phyloP scores from a whole-genome alignment of 495 filamentous ascomycete genomes.

The Penicillium subrubescens region DNA sequence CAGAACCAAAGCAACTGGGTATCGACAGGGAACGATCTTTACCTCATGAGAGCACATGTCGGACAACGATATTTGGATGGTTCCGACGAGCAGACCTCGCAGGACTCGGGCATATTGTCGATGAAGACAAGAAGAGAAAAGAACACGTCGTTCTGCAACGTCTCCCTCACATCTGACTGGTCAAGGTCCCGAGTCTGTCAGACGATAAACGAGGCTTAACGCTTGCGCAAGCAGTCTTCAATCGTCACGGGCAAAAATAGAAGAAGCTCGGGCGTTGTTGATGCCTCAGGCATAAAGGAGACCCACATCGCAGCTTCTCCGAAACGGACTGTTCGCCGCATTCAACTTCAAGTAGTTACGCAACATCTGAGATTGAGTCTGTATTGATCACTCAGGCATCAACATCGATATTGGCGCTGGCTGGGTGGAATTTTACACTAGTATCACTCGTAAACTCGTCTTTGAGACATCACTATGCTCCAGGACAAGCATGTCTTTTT shows the following conservation, averaged over 20 bases:
- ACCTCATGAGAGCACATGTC: constrained; percentile 64
- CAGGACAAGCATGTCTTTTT: background rate
- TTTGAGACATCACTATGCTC: background rate
- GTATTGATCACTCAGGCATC: background rate
- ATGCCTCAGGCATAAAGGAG: background rate
- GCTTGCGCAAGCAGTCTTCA: background rate
- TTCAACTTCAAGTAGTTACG: background rate
- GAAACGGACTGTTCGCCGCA: background rate
- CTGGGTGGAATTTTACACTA: background rate
- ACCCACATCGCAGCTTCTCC: background rate
- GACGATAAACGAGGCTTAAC: background rate
- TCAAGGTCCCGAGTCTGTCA: background rate
- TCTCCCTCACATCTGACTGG: constrained; percentile 15
- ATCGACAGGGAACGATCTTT: constrained; percentile 7
- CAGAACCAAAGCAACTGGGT: constrained; percentile 7
- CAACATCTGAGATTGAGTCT: background rate
- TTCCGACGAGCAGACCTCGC: constrained; percentile 61
- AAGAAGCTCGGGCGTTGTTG: constrained; percentile 5
- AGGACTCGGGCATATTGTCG: constrained; percentile 40
- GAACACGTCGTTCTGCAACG: background rate
- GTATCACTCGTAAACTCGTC: no score
- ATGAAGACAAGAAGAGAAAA: background rate
- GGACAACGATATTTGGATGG: constrained; percentile 67
- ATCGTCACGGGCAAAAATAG: background rate
- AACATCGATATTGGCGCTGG: background rate